Evolutionary conservation across 2,329 filamentous ascomycete genomes (phyloP), one percentile per base, ranked within the genome.

Genomic region (Lachnellula occidentalis): DNA sequence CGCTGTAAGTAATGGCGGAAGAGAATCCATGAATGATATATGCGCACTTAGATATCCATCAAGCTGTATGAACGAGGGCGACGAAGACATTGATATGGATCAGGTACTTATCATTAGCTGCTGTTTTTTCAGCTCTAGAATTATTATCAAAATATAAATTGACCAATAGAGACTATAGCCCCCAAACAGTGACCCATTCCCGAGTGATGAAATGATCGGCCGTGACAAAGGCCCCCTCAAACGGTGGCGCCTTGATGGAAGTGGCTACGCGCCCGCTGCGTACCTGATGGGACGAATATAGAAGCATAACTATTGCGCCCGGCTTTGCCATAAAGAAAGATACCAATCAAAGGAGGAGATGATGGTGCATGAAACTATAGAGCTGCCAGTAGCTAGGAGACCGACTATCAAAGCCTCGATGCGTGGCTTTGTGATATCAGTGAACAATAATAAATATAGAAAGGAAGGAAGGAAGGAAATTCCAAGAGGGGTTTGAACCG

Each of bases 271-370:
- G 53, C 53, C 53, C 34, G 34, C 22, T 9, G 22, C 36, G 36
- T 39, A 31, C 8, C 8, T 31, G 11, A 31, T 22, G 43, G 19
- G 50, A 56, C 51, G 21, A 50, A 52, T 53, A 57, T 55, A 57
- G 52, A 50, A 50, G 57, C 52, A 36, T 43, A 41, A 46, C 22
- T 42, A 24, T 36, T 19, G 21, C 19, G 42, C 22, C 42, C 43
- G 17, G 41, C 55, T 55, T 34, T 50, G 53, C 55, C 55, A 56
- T 53, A 48, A 43, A 36, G 31, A 34, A 9, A 21, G 27, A 34
- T 34, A 27, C 53, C 53, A 55, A 55, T 55, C 42, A 42, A 36
- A 11, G 17, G 12, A n/a, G 22, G 14, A 8, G 21, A 27, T 5
- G n/a, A 17, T 17, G 22, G 36, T 21, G 48, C 11, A 42, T 50